These are phyloP conservation scores for Pseudoturritis turrita DNA, from an alignment of 345 rosid species.

Conservation along the genomic window DNA sequence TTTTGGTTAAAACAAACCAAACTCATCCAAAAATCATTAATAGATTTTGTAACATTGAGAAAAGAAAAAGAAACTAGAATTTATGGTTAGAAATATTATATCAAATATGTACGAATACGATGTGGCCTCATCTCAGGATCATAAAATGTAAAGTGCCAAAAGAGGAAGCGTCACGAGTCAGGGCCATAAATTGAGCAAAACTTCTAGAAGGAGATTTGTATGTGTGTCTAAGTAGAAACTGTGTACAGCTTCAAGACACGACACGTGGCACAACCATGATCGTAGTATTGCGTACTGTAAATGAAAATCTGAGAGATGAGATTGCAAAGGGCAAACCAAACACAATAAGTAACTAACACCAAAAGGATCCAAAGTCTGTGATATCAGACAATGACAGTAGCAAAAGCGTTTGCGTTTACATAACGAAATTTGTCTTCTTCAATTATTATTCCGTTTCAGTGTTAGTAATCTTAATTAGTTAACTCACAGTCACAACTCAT, in stretches of 20 bases:
- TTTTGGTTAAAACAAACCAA: too few relatives aligned
- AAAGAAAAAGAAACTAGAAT: not conserved
- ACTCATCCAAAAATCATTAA: not conserved
- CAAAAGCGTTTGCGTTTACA: not conserved
- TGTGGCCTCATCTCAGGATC: not conserved
- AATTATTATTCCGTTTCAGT: not conserved
- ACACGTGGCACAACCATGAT: slow-evolving; percentile 1
- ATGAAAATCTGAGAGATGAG: not conserved
- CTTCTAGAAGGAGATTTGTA: not conserved
- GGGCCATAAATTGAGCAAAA: not conserved
- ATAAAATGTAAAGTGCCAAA: not conserved
- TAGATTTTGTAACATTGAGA: not conserved
- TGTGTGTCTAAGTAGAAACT: not conserved
- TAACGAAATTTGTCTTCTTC: not conserved
- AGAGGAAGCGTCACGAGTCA: not conserved
- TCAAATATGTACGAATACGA: not conserved
- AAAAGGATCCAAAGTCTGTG: not conserved
- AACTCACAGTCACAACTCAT: too few relatives aligned
- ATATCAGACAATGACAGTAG: not conserved
- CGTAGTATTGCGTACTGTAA: not conserved
- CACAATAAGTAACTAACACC: not conserved
- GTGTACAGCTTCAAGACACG: not conserved
- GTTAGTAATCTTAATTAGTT: not conserved
- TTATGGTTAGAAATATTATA: not conserved
- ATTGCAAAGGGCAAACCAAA: not conserved